Conservation (phyloP, 2,329 filamentous ascomycete genomes). For the Myriosclerotinia curreyana region DNA sequence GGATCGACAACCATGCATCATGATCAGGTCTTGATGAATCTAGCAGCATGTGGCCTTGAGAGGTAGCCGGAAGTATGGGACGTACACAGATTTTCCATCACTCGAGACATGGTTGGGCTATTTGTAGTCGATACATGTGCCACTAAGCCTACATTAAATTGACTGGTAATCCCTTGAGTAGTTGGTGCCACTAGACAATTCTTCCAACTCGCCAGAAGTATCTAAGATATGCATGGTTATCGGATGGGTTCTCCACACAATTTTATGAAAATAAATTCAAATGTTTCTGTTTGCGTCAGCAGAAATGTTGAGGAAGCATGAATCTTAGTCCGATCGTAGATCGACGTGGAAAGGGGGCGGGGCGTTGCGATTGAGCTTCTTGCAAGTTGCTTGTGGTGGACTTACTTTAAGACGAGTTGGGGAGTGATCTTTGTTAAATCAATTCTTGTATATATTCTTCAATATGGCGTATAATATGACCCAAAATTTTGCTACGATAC, state of each 20-base stretch:
- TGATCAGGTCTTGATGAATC: not conserved
- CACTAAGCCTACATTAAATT: not conserved
- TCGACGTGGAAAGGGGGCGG: not conserved
- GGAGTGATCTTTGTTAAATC: not conserved
- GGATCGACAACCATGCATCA: not conserved
- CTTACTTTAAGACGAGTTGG: not conserved
- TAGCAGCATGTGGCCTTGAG: fast-evolving
- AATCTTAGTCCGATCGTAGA: not conserved
- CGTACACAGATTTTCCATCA: not conserved
- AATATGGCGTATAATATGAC: no score
- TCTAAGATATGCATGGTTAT: not conserved
- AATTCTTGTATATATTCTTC: not conserved
- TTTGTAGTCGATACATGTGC: not conserved
- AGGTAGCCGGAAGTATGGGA: not conserved
- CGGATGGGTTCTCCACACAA: not conserved
- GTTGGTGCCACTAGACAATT: not conserved
- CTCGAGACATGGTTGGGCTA: not conserved
- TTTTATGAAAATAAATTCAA: not conserved
- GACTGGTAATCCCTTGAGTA: not conserved
- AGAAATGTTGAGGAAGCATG: not conserved
- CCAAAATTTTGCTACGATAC: no score
- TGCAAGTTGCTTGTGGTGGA: not conserved
- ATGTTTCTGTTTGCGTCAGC: not conserved
- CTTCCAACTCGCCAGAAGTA: not conserved
- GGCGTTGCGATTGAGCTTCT: not conserved